Conservation (phyloP, 768 basidiomycete species). For the Pleurotus platypus region DNA sequence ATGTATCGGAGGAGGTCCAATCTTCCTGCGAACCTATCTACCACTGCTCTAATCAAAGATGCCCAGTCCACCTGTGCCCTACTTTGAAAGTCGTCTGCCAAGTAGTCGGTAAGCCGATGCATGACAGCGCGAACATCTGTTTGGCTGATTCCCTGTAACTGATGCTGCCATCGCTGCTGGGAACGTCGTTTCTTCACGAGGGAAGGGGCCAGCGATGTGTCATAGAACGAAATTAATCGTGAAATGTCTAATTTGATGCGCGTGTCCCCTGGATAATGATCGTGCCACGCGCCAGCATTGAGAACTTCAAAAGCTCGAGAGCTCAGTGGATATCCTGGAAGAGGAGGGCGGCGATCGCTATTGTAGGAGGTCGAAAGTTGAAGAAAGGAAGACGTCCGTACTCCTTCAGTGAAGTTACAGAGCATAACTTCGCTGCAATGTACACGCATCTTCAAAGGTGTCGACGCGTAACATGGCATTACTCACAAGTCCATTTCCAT, state of each 20-base stretch:
- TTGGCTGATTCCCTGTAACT: constrained; percentile 19
- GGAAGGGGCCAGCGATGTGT: constrained; percentile 23
- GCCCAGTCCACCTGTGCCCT: constrained; percentile 32
- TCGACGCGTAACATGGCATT: background rate
- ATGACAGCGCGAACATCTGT: constrained; percentile 16
- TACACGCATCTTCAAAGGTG: background rate
- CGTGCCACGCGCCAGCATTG: constrained; percentile 28
- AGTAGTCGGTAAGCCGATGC: constrained; percentile 13
- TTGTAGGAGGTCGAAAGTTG: background rate
- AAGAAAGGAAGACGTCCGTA: background rate
- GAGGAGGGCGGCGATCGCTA: background rate
- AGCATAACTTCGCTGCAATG: constrained; percentile 30
- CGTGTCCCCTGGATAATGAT: constrained; percentile 29
- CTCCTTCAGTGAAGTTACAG: constrained; percentile 26
- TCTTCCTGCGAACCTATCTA: constrained; percentile 28
- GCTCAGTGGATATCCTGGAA: background rate
- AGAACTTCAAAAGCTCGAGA: constrained; percentile 11
- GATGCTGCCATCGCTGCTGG: constrained; percentile 19
- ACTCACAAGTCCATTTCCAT: constrained; percentile 26
- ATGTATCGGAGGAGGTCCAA: constrained; percentile 26
- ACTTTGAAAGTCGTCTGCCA: constrained; percentile 3
- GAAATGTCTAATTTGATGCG: constrained; percentile 29
- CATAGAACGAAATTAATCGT: constrained; percentile 31
- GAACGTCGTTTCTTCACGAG: constrained; percentile 18
- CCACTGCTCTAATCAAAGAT: constrained; percentile 22